A percentile compares a stretch with the other conserved stretches of the same genome.
Evolutionary conservation across 225 moss, liverwort and hornwort genomes (phyloP).

Genomic region (Pseudoscleropodium purum): DNA sequence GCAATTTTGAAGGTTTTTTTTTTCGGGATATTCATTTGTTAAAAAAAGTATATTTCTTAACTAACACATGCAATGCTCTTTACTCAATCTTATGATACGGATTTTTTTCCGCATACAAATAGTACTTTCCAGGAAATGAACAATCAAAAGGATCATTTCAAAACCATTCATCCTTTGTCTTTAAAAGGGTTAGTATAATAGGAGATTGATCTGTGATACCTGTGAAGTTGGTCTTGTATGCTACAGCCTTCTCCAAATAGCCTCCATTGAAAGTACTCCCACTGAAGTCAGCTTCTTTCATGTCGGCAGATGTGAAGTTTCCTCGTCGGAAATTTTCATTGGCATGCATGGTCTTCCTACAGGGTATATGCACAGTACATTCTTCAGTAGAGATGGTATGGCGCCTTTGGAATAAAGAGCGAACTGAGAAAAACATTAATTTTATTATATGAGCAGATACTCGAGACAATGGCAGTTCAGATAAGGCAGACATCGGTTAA

Average conservation of each 20-base stretch:
- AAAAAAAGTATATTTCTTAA: not conserved
- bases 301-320: conserved; percentile 99
- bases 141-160: not conserved
- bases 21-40: not conserved
- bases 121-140: not conserved
- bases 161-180: not conserved
- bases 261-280: conserved; percentile 97
- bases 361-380: not conserved
- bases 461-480: not conserved
- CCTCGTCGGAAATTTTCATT: conserved; percentile 97
- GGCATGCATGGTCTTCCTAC: conserved; percentile 83
- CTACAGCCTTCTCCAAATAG: conserved; percentile 96
- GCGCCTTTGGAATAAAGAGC: not conserved
- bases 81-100: not conserved
- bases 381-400: not conserved
- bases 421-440: too few species aligned
- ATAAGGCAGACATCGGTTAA: not conserved
- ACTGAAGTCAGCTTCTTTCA: conserved; percentile 97
- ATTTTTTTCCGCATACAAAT: not conserved
- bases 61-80: not conserved
- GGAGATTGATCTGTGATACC: conserved; percentile 19
- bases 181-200: not conserved
- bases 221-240: conserved; percentile 78
- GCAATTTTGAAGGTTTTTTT: not conserved
- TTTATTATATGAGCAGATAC: not conserved